These are phyloP conservation scores for Nadsonia commutata DNA, from an alignment of 1,139 yeast genomes.

Conservation along the genomic window DNA sequence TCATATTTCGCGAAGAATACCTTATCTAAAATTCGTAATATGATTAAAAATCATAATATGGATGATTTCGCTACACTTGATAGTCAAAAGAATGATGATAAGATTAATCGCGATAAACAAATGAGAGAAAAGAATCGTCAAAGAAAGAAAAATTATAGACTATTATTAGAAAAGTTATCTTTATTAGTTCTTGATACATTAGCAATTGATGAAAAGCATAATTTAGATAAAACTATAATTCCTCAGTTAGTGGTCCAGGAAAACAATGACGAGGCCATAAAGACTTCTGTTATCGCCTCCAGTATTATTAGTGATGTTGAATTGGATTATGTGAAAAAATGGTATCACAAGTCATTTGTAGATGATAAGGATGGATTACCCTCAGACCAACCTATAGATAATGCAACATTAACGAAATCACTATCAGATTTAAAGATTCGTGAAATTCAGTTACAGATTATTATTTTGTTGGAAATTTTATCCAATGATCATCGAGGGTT, in stretches of 20 bases:
- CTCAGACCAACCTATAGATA: not conserved
- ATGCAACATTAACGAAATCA: not conserved
- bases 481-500: not conserved
- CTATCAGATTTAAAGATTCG: not conserved
- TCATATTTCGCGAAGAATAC: not conserved
- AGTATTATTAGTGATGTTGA: not conserved
- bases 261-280: not conserved
- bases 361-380: too few species aligned
- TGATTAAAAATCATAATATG: not conserved
- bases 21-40: not conserved
- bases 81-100: not conserved
- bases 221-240: not conserved
- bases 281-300: not conserved
- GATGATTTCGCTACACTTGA: not conserved
- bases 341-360: not conserved
- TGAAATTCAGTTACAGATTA: not conserved
- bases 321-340: not conserved
- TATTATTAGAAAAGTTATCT: not conserved
- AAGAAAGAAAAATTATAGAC: not conserved
- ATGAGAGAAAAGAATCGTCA: not conserved
- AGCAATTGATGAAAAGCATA: not conserved
- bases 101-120: not conserved
- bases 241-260: not conserved
- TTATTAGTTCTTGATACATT: not conserved
- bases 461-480: not conserved